phyloP scores from a whole-genome alignment of 352 stramenopile genomes.

The Phytophthora pistaciae region DNA sequence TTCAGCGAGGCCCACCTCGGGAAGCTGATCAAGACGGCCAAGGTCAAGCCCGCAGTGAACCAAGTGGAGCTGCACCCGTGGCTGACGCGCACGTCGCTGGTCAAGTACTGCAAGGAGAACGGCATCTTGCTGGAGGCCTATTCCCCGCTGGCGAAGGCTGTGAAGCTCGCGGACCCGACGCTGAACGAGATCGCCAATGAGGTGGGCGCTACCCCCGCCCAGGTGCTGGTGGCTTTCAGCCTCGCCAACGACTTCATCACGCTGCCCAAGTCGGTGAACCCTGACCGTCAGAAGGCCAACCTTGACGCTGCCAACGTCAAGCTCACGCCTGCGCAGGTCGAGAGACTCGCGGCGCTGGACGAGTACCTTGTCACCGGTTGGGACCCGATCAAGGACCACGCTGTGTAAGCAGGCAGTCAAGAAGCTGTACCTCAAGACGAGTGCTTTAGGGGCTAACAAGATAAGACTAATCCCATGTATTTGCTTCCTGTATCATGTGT shows the following conservation, averaged over 20 bases:
- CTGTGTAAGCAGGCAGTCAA: constrained; percentile 22
- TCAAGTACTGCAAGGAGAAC: constrained; percentile 63
- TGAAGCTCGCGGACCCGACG: constrained; percentile 29
- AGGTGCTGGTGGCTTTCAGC: constrained; percentile 65
- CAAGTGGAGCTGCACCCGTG: constrained; percentile 87
- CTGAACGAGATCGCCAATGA: constrained; percentile 43
- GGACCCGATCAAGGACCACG: constrained; percentile 58
- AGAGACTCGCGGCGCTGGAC: constrained; percentile 45
- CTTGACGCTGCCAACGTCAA: constrained; percentile 43
- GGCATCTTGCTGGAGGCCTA: constrained; percentile 71
- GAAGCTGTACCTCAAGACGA: no score
- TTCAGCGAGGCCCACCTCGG: constrained; percentile 86
- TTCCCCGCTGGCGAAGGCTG: constrained; percentile 45
- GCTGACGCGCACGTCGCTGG: constrained; percentile 58
- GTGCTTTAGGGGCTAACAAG: no score
- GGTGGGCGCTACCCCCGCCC: constrained; percentile 39
- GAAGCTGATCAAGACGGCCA: constrained; percentile 68
- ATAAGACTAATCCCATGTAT: background rate
- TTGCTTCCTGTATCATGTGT: no score
- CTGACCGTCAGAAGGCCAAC: constrained; percentile 55
- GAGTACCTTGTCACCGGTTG: constrained; percentile 52
- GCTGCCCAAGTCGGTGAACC: constrained; percentile 65
- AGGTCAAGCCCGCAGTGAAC: constrained; percentile 79
- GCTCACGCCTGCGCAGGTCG: constrained; percentile 41
- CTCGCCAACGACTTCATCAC: constrained; percentile 67